Conservation (phyloP, 768 basidiomycete species). For the Pleurotus tuber-regium region DNA sequence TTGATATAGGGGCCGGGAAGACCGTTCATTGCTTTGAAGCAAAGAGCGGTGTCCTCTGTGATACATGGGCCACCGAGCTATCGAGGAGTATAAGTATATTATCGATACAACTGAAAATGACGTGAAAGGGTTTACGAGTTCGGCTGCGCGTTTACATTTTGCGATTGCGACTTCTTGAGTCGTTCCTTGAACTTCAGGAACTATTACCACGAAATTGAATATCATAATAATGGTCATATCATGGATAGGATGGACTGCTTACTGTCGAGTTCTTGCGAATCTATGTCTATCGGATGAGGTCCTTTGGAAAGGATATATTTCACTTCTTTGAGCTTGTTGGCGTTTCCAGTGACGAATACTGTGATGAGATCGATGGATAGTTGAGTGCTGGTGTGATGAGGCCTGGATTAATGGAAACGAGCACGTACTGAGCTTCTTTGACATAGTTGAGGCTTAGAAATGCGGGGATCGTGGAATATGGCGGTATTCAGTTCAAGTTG, state of each 20-base stretch:
- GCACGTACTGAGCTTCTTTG: too few species aligned
- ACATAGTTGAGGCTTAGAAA: too few species aligned
- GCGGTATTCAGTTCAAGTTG: too few species aligned
- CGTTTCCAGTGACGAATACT: conserved; percentile 96
- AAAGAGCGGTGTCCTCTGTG: conserved; percentile 94
- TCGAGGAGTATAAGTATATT: too few species aligned
- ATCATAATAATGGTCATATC: neutral
- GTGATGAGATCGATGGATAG: too few species aligned
- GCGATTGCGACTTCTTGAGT: conserved; percentile 87
- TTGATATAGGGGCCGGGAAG: conserved; percentile 99
- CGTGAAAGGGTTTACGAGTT: too few species aligned
- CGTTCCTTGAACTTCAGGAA: conserved; percentile 92
- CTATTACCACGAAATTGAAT: conserved; percentile 40
- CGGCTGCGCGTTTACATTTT: conserved; percentile 85
- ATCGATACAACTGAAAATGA: too few species aligned
- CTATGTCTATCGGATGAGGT: conserved; percentile 66
- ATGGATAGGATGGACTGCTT: conserved; percentile 27
- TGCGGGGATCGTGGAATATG: too few species aligned
- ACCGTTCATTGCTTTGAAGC: conserved; percentile 84
- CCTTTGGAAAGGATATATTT: conserved; percentile 73
- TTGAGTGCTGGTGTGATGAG: too few species aligned
- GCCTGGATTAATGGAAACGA: too few species aligned
- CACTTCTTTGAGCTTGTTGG: conserved; percentile 90
- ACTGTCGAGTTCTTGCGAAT: conserved; percentile 80
- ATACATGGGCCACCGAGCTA: conserved; percentile 50